A percentile compares a stretch with the other conserved stretches of the same genome.
phyloP scores from a whole-genome alignment of 1,284 basidiomycete species.

The Mycena sp. region DNA sequence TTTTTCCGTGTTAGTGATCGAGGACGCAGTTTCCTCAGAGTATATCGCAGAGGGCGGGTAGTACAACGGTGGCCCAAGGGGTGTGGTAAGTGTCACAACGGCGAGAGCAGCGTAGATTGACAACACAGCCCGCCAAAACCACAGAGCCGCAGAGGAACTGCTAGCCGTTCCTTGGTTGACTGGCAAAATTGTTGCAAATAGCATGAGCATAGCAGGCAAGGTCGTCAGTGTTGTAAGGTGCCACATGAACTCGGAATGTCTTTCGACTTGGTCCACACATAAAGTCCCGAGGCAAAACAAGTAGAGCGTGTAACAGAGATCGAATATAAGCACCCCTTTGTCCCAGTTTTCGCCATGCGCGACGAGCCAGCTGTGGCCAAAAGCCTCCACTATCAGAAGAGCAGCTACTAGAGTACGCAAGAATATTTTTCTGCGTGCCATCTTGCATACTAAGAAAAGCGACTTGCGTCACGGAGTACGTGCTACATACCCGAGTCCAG shows the following conservation, averaged over 20 bases:
- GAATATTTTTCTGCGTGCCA: background rate
- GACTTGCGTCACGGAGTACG: background rate
- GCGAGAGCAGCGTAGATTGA: slow-evolving; percentile 41
- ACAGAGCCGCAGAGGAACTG: background rate
- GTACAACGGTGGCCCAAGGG: slow-evolving; percentile 76
- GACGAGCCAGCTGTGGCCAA: background rate
- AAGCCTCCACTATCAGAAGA: background rate
- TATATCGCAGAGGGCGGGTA: slow-evolving; percentile 78
- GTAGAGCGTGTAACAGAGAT: slow-evolving; percentile 70
- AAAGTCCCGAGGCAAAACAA: slow-evolving; percentile 59
- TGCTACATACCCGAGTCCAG: slow-evolving; percentile 68
- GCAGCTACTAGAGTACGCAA: background rate
- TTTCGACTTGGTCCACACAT: slow-evolving; percentile 61
- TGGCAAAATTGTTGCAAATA: slow-evolving; percentile 3
- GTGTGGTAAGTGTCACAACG: slow-evolving; percentile 59
- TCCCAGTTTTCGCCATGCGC: background rate
- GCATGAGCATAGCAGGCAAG: background rate
- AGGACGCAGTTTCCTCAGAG: slow-evolving; percentile 65
- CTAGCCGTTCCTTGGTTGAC: background rate
- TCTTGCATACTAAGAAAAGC: background rate
- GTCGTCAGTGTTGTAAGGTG: slow-evolving; percentile 56
- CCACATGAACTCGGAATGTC: slow-evolving; percentile 69
- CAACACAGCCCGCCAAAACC: background rate
- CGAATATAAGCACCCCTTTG: slow-evolving; percentile 10
- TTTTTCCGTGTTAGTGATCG: background rate